phyloP scores from a whole-genome alignment of 2,329 filamentous ascomycete species.

The Tolypocladium nubicola region DNA sequence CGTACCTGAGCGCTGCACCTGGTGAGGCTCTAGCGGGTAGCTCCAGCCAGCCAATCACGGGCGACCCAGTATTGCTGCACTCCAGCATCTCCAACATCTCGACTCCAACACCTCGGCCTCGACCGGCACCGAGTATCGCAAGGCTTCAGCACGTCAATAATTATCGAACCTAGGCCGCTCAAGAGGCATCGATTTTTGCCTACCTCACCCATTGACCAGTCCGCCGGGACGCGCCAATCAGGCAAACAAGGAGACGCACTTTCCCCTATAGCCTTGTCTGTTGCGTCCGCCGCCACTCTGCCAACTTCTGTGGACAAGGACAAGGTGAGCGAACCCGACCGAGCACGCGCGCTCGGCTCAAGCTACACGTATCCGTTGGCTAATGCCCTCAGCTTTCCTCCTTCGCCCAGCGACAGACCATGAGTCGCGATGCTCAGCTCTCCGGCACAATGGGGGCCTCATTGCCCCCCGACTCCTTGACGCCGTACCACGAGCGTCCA shows the following conservation, averaged over 20 bases:
- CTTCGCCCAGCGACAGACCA: conserved; percentile 11
- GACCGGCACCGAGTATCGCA: background rate
- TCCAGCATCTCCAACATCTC: background rate
- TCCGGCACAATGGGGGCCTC: conserved; percentile 14
- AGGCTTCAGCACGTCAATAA: background rate
- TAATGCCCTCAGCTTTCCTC: background rate
- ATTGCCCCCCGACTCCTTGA: background rate
- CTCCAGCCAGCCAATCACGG: background rate
- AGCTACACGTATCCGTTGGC: background rate
- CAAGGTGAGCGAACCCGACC: background rate
- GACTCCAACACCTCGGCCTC: background rate
- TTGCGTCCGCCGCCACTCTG: background rate
- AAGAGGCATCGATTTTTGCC: background rate
- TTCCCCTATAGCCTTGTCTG: background rate
- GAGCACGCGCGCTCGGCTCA: background rate
- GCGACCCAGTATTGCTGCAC: background rate
- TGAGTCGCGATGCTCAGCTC: conserved; percentile 20
- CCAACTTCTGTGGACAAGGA: background rate
- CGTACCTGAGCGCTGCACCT: background rate
- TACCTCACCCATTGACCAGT: background rate
- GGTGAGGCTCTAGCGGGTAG: background rate
- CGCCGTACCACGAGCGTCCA: background rate
- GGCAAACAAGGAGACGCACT: background rate
- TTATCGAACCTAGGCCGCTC: background rate
- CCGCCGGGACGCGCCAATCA: background rate